Conservation (phyloP, 1,284 basidiomycete species). For the Ganoderma resinaceum region DNA sequence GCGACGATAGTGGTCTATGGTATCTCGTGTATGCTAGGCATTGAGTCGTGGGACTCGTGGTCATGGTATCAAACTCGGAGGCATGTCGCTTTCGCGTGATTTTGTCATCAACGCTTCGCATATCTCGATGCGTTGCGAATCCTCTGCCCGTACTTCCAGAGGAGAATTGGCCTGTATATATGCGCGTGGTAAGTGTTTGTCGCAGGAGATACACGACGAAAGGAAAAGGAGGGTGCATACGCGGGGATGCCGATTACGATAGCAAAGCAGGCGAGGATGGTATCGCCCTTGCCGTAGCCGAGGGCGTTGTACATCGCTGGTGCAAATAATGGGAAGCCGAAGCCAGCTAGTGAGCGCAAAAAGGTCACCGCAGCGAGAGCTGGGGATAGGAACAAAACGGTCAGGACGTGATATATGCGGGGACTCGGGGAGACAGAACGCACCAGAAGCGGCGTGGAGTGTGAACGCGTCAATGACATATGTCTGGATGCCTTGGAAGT, state of each 20-base stretch:
- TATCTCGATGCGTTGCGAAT: slow-evolving; percentile 47
- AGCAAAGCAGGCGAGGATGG: slow-evolving; percentile 61
- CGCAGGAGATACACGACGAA: background rate
- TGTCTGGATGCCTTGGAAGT: slow-evolving; percentile 65
- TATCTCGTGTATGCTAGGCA: background rate
- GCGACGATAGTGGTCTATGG: background rate
- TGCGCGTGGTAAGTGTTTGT: background rate
- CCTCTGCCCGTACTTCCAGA: slow-evolving; percentile 59
- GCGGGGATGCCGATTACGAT: slow-evolving; percentile 69
- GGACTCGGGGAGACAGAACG: slow-evolving; percentile 34
- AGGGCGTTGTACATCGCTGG: slow-evolving; percentile 68
- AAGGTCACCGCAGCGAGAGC: slow-evolving; percentile 66
- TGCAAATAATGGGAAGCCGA: slow-evolving; percentile 73
- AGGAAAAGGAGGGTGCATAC: slow-evolving; percentile 45
- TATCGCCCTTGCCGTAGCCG: slow-evolving; percentile 71
- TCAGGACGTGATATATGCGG: slow-evolving; percentile 20
- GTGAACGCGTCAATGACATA: slow-evolving; percentile 76
- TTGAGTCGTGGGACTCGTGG: background rate
- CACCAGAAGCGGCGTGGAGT: slow-evolving; percentile 68
- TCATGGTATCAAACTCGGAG: background rate
- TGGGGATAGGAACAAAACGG: slow-evolving; percentile 28
- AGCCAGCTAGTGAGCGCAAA: slow-evolving; percentile 66
- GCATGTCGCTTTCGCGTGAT: background rate
- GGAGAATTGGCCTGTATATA: slow-evolving; percentile 52
- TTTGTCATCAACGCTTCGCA: slow-evolving; percentile 11